phyloP scores from a whole-genome alignment of 2,329 filamentous ascomycete genomes.

The Penicillium sp. region DNA sequence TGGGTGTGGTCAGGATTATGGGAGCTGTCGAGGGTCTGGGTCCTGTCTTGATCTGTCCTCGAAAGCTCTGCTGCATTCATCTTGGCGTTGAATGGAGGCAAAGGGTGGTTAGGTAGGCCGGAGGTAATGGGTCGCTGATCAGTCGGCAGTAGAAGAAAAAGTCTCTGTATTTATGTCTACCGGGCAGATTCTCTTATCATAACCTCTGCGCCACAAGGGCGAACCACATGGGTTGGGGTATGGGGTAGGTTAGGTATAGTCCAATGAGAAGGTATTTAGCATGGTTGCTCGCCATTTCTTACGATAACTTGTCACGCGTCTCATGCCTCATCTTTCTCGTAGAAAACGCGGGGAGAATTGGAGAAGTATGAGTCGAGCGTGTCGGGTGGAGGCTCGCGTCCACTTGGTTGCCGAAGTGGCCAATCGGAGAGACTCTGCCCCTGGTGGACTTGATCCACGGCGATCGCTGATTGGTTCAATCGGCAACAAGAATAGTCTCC shows the following conservation, averaged over 20 bases:
- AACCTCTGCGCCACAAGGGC: not conserved
- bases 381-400: not conserved
- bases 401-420: conserved; percentile 13
- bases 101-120: no score
- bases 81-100: not conserved
- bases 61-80: not conserved
- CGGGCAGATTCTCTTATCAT: not conserved
- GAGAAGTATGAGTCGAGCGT: conserved; percentile 8
- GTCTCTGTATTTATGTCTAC: not conserved
- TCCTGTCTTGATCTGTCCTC: not conserved
- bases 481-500: not conserved
- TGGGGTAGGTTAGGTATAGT: not conserved
- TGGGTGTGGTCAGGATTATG: not conserved
- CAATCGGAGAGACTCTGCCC: conserved; percentile 8
- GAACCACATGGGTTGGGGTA: conserved; percentile 1
- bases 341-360: conserved; percentile 15
- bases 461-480: conserved; percentile 11
- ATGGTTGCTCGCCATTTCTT: not conserved
- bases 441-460: not conserved
- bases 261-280: not conserved
- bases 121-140: not conserved
- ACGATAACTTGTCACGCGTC: conserved; percentile 1
- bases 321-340: not conserved
- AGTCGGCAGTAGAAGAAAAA: not conserved
- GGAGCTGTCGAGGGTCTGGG: not conserved